phyloP scores from a whole-genome alignment of 2,329 filamentous ascomycete genomes.

The Zymoseptoria ardabiliae region DNA sequence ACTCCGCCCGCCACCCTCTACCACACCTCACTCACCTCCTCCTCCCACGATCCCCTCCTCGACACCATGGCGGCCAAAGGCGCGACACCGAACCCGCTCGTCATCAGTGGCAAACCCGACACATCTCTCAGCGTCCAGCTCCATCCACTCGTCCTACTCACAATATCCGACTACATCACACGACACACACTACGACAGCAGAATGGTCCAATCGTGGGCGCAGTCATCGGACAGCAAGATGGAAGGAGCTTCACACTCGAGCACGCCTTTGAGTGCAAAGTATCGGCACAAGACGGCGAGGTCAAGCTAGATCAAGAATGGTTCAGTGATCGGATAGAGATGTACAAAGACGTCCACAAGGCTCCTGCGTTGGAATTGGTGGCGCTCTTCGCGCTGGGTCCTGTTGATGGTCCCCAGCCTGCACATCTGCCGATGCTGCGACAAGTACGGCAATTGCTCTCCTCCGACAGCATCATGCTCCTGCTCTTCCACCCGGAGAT shows the following conservation, averaged over 20 bases:
- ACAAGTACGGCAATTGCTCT: constrained; percentile 47
- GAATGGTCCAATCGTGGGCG: constrained; percentile 70
- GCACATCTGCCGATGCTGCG: constrained; percentile 66
- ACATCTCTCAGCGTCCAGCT: constrained; percentile 72
- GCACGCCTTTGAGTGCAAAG: constrained; percentile 79
- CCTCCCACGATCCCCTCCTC: not conserved
- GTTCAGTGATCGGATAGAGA: constrained; percentile 72
- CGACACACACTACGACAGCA: constrained; percentile 75
- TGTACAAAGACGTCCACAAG: constrained; percentile 88
- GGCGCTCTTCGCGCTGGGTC: constrained; percentile 58
- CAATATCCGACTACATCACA: constrained; percentile 93
- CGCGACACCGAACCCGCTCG: constrained; percentile 34
- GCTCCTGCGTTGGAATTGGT: constrained; percentile 71
- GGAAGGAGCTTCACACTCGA: constrained; percentile 87
- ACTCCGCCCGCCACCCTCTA: not conserved
- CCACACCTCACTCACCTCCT: not conserved
- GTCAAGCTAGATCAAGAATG: constrained; percentile 60
- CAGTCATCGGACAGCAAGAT: constrained; percentile 84
- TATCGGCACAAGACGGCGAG: constrained; percentile 40
- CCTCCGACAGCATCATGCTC: constrained; percentile 78
- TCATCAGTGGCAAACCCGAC: constrained; percentile 50
- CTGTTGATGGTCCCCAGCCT: constrained; percentile 61
- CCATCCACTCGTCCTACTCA: constrained; percentile 90
- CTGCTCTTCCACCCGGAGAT: constrained; percentile 73
- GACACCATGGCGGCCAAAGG: constrained; percentile 29